These are phyloP conservation scores for Solanum chaucha DNA, from an alignment of 257 asterid genomes.

Conservation along the genomic window DNA sequence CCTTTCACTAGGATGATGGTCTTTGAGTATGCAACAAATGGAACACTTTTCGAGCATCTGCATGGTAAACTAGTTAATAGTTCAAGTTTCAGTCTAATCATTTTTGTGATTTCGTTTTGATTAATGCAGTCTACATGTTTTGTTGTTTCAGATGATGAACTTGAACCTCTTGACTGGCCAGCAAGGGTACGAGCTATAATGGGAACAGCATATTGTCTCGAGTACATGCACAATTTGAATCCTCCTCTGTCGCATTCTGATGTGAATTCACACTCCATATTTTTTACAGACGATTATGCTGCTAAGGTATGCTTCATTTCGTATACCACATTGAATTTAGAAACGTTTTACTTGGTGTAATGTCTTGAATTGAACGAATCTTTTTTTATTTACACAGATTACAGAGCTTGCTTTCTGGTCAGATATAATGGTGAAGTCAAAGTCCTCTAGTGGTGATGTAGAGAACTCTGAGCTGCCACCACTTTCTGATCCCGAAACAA, in stretches of 20 bases:
- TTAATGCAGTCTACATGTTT: neutral
- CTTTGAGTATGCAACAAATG: constrained; percentile 86
- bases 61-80: constrained; percentile 43
- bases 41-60: constrained; percentile 80
- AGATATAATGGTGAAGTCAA: neutral
- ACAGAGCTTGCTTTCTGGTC: constrained; percentile 5
- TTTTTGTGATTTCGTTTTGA: neutral
- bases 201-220: constrained; percentile 14
- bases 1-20: constrained; percentile 92
- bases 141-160: constrained; percentile 1
- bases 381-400: neutral
- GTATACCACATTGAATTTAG: neutral
- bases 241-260: constrained; percentile 1
- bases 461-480: neutral
- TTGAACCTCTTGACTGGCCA: constrained; percentile 12
- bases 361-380: neutral
- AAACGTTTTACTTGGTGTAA: neutral
- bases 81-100: neutral
- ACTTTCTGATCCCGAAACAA: neutral
- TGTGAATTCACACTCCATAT: constrained; percentile 3
- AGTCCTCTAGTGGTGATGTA: neutral
- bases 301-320: constrained; percentile 2
- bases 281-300: constrained; percentile 9
- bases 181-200: constrained; percentile 4
- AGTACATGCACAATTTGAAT: constrained; percentile 7